phyloP scores from a whole-genome alignment of 2,329 filamentous ascomycete genomes.

The Botrytis hyacinthi region DNA sequence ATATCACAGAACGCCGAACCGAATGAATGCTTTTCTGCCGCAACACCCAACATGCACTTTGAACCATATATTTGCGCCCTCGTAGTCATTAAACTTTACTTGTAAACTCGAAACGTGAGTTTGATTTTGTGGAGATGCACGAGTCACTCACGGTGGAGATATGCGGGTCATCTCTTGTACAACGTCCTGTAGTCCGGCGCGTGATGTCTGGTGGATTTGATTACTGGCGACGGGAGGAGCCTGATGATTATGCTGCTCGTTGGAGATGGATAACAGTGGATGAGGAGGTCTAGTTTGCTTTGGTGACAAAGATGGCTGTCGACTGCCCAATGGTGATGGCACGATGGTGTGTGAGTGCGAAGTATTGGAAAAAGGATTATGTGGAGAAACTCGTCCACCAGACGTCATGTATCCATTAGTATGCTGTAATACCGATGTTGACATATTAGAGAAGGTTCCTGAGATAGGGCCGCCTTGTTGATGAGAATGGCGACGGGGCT shows the following conservation, averaged over 20 bases:
- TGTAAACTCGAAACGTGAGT: not conserved
- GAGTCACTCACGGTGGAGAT: conserved; percentile 21
- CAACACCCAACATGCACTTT: conserved; percentile 26
- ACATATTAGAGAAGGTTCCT: conserved; percentile 37
- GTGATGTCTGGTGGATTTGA: conserved; percentile 28
- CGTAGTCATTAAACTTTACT: conserved; percentile 31
- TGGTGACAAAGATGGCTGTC: conserved; percentile 38
- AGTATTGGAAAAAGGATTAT: conserved; percentile 36
- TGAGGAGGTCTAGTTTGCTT: conserved; percentile 31
- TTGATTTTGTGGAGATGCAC: not conserved
- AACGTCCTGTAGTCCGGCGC: conserved; percentile 25
- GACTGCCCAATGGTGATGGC: conserved; percentile 38
- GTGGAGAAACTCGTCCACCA: conserved; percentile 35
- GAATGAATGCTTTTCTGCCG: conserved; percentile 26
- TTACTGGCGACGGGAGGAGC: conserved; percentile 2
- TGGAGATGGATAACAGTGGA: conserved; percentile 20
- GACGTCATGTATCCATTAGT: conserved; percentile 32
- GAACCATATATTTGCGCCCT: conserved; percentile 30
- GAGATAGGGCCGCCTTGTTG: conserved; percentile 34
- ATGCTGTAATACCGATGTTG: conserved; percentile 31
- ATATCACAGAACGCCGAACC: conserved; percentile 17
- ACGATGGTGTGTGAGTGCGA: conserved; percentile 34
- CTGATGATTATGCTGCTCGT: conserved; percentile 25
- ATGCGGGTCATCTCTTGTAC: conserved; percentile 26
- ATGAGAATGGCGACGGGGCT: conserved; percentile 42